Evolutionary conservation across 225 moss, liverwort and hornwort genomes (phyloP).

Genomic region (Takakia lepidozioides): DNA sequence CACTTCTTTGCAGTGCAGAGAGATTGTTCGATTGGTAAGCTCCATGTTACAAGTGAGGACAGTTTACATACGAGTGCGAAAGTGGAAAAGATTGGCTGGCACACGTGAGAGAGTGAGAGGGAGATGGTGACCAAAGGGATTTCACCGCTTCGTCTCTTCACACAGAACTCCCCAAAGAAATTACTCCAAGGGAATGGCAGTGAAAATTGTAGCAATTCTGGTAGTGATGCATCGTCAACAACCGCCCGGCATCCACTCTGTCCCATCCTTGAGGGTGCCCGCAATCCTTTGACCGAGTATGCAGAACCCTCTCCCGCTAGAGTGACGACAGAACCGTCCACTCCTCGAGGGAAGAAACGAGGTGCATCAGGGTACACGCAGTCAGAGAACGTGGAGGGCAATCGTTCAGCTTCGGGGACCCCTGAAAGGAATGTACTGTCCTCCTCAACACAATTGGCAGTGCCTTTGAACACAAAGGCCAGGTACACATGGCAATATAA

Average conservation of each 20-base stretch:
- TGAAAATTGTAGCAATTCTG: conserved; percentile 9
- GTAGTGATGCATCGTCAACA: conserved; percentile 14
- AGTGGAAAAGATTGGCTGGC: too few relatives aligned
- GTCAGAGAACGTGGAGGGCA: conserved; percentile 43
- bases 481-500: conserved; percentile 28
- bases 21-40: too few relatives aligned
- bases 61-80: too few relatives aligned
- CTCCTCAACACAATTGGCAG: conserved; percentile 23
- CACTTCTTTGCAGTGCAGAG: too few relatives aligned
- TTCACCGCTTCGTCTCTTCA: conserved; percentile 45
- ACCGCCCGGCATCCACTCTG: conserved; percentile 57
- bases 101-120: not conserved
- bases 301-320: conserved; percentile 25
- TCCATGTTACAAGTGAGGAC: too few relatives aligned
- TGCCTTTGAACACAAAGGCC: too few relatives aligned
- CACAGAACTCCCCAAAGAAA: conserved; percentile 47
- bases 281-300: conserved; percentile 29
- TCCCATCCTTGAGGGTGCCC: conserved; percentile 46
- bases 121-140: conserved; percentile 31
- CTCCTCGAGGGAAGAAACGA: conserved; percentile 50
- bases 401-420: conserved; percentile 37
- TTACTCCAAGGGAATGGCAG: conserved; percentile 13
- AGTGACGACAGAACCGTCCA: conserved; percentile 28
- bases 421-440: conserved; percentile 69
- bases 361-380: conserved; percentile 34